These are phyloP conservation scores for Lippia alba DNA, from an alignment of 305 asterid genomes.

Conservation along the genomic window DNA sequence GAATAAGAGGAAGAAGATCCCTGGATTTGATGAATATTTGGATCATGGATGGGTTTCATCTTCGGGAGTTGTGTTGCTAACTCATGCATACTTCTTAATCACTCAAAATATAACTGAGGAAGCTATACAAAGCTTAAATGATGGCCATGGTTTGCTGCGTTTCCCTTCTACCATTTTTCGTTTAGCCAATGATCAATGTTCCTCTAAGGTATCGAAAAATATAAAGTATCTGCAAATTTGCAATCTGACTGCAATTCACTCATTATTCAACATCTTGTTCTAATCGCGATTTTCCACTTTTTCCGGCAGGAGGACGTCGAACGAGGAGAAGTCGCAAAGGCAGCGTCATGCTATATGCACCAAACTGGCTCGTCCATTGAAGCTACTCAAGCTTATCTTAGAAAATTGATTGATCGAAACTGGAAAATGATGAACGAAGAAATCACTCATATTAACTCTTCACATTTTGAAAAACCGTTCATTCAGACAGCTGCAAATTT, in stretches of 20 bases:
- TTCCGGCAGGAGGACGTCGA: constrained; percentile 23
- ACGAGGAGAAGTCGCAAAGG: constrained; percentile 5
- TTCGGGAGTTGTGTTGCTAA: constrained; percentile 13
- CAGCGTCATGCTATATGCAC: constrained; percentile 24
- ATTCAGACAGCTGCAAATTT: constrained; percentile 16
- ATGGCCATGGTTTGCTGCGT: neutral
- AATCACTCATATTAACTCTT: neutral
- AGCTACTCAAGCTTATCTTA: neutral
- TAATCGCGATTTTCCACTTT: too few species aligned
- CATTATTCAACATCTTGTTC: too few species aligned
- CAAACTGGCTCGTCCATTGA: constrained; percentile 20
- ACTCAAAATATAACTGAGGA: constrained; percentile 18
- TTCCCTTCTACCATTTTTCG: constrained; percentile 22
- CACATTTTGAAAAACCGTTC: neutral
- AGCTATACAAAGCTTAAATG: constrained; percentile 3
- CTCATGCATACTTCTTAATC: constrained; percentile 26
- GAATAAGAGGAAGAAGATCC: constrained; percentile 1
- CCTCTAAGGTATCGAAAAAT: constrained; percentile 3
- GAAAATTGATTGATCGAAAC: constrained; percentile 6
- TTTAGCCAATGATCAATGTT: constrained; percentile 21
- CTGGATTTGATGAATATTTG: constrained; percentile 27
- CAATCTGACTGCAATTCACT: too few species aligned
- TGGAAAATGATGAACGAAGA: constrained; percentile 27
- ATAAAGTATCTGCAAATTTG: too few species aligned
- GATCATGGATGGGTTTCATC: constrained; percentile 31